Base-by-base conservation (phyloP, 1,284 basidiomycete genomes). In the Inonotus hispidus region DNA sequence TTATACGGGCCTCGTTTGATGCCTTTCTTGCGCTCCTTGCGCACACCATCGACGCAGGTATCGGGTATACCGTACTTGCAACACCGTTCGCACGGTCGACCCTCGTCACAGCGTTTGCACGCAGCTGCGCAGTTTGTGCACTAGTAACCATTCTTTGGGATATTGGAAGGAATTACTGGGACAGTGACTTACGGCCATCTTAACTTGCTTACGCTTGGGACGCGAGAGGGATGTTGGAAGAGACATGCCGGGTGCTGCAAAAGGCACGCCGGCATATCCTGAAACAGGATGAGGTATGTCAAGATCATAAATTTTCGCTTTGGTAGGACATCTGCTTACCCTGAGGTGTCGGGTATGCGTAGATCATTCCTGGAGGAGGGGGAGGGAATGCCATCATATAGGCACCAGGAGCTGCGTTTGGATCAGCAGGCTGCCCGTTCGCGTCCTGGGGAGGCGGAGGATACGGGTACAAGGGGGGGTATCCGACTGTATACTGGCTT, bases 1-100 rank as follows among this genome's bases (percentile, higher is more conserved):
- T 91, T 90, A 75, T 93, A 93, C 0, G 91, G 92, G 0, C 91
- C 91, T 37, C 91, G 84, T 72, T 93, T 93, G 72, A 93, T 81
- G 41, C 91, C 91, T 66, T 90, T 91, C 74, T 91, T 91, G 63
- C 91, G 78, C 71, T 92, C 91, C 71, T 93, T 93, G 63, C 91
- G 80, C 58, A 84, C 79, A 3, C 88, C 88, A 67, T 93, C 90
- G 21, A 84, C 71, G 69, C 91, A 93, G 0, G 78, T 74, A 23
- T 87, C 83, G 0, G 81, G 73, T 35, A 92, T 79, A 19, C 87
- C 87, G 71, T 93, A 93, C 72, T 93, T 93, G 69, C 83, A 69
- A 69, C 91, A 93, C 23, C 91, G 84, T 66, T 87, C 83, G 71
- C 91, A 93, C 2, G 91, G 91, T 4, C 91, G 82, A 2, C 73